Evolutionary conservation across 257 asterid genomes (phyloP).

Genomic region (Solanum gracilifrons): DNA sequence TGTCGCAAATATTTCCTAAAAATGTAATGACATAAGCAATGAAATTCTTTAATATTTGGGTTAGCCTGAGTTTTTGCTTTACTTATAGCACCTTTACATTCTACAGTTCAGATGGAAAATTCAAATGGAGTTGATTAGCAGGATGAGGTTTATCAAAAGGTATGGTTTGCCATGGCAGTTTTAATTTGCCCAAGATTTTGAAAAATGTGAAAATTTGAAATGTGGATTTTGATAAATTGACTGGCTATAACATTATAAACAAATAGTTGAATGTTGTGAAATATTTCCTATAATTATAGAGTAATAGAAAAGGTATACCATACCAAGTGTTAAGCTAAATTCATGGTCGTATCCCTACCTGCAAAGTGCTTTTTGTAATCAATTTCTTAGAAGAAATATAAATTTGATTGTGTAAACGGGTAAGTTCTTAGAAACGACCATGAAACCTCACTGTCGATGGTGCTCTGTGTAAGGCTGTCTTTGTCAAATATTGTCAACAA

Average conservation of each 20-base stretch:
- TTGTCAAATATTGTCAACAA: not conserved
- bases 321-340: too few relatives aligned
- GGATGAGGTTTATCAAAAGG: slow-evolving; percentile 76
- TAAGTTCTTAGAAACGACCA: not conserved
- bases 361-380: too few relatives aligned
- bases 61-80: not conserved
- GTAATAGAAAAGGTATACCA: too few relatives aligned
- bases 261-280: too few relatives aligned
- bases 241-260: too few relatives aligned
- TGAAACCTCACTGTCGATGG: not conserved
- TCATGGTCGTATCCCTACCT: too few relatives aligned
- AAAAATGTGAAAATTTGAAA: too few relatives aligned
- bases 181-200: not conserved
- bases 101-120: slow-evolving; percentile 54
- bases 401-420: not conserved
- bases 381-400: not conserved
- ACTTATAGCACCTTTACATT: slow-evolving; percentile 29
- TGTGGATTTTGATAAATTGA: too few relatives aligned
- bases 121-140: slow-evolving; percentile 68
- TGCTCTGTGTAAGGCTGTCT: not conserved
- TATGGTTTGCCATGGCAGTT: not conserved
- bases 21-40: not conserved
- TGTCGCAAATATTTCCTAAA: not conserved
- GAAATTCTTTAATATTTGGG: not conserved
- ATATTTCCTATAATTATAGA: too few relatives aligned